Evolutionary conservation across 164 flowering plant genomes (phyloP).

Genomic region (Umbellularia californica): DNA sequence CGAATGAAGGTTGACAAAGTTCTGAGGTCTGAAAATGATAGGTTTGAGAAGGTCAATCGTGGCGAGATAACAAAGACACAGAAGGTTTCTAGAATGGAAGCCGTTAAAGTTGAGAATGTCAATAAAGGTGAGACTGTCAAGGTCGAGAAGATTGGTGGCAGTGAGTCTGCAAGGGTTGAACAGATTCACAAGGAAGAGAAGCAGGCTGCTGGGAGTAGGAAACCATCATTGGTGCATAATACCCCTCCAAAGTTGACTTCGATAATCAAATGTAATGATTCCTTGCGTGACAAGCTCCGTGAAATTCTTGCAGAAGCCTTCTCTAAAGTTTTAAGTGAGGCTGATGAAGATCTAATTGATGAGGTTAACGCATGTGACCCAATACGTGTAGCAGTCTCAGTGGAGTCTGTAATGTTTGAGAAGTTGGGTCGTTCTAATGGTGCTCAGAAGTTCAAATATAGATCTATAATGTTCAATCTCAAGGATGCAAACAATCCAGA

Average conservation of each 20-base stretch:
- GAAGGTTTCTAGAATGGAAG: slow-evolving; percentile 28
- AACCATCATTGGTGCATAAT: slow-evolving; percentile 24
- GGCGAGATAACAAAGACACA: slow-evolving; percentile 14
- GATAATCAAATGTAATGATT: slow-evolving; percentile 64
- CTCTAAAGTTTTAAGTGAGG: slow-evolving; percentile 57
- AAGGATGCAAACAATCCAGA: slow-evolving; percentile 86
- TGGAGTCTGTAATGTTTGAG: slow-evolving; percentile 80
- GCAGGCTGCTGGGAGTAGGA: slow-evolving; percentile 23
- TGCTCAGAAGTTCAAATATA: slow-evolving; percentile 65
- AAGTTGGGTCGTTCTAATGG: slow-evolving; percentile 74
- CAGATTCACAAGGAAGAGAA: slow-evolving; percentile 34
- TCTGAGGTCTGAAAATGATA: slow-evolving; percentile 22
- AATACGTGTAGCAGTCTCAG: slow-evolving; percentile 61
- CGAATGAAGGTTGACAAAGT: slow-evolving; percentile 21
- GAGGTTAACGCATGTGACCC: slow-evolving; percentile 68
- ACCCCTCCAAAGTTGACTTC: slow-evolving; percentile 66
- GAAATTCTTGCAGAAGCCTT: slow-evolving; percentile 73
- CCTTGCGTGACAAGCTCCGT: slow-evolving; percentile 67
- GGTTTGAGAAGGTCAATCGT: slow-evolving; percentile 28
- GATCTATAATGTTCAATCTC: slow-evolving; percentile 84
- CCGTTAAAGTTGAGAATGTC: slow-evolving; percentile 23
- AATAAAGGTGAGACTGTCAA: slow-evolving; percentile 14
- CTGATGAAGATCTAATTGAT: slow-evolving; percentile 41
- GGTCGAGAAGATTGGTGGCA: slow-evolving; percentile 22
- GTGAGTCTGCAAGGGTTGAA: slow-evolving; percentile 29